Evolutionary conservation across 2,329 filamentous ascomycete species (phyloP), one percentile per base, ranked within the genome.

Genomic region (Cladosporium halotolerans): DNA sequence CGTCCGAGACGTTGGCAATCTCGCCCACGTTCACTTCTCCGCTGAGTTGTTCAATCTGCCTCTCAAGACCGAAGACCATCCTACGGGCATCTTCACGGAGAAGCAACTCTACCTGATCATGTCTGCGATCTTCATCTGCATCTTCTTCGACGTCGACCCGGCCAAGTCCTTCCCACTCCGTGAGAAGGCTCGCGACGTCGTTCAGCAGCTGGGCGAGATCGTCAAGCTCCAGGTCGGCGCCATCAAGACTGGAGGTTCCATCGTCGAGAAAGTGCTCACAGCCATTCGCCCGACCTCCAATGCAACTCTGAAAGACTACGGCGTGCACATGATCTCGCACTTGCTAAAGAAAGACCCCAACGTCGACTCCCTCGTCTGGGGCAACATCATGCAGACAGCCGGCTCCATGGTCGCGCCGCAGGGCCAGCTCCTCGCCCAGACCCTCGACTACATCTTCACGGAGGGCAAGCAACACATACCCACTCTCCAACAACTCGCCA

Each of bases 351-450:
- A 70, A 7, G 71, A 73, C 7, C 69, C 74, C 53, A 69, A 73
- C 1, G 65, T 74, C 5, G 68, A 77, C 23, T 72, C 79, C 16
- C 70, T 82, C 23, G 78, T 81, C 31, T 80, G 76, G 75, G 76
- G 76, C 39, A 76, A 82, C 52, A 76, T 83, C 51, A 71, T 83
- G 40, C 79, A 79, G 32, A 81, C 79, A 0, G 78, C 78, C 1
- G 78, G 76, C 23, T 77, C 77, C 36, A 77, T 79, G 68, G 77
- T 80, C 3, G 71, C 76, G 2, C 81, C 80, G 53, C 79, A 82
- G 60, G 78, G 76, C 7, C 78, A 81, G 55, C 73, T 82, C 18
- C 81, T 82, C 60, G 76, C 71, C 0, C 79, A 82, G 57, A 78
- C 73, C 23, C 63, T 83, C 45, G 80, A 82, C 60, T 80, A 76